These are phyloP conservation scores for Auxenochlorella pyrenoidosa DNA, from an alignment of 139 green algal genomes.

Conservation along the genomic window DNA sequence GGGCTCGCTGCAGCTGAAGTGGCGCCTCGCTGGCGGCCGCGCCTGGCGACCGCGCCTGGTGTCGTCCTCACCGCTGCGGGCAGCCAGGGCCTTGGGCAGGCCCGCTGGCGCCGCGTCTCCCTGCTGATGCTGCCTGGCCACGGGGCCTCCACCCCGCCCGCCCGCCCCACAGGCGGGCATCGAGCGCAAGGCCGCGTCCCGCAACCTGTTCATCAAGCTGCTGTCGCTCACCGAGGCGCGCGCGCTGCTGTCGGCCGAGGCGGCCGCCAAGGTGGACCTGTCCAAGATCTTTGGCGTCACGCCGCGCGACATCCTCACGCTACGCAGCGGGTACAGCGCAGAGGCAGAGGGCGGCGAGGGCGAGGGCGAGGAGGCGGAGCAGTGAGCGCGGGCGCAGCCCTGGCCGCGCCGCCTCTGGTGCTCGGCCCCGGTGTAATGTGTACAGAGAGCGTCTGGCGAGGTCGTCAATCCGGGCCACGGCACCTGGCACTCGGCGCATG, in stretches of 20 bases:
- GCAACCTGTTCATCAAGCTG: conserved; percentile 93
- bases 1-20: background rate
- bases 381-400: background rate
- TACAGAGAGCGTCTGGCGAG: too few relatives aligned
- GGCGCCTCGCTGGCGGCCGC: too few relatives aligned
- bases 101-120: too few relatives aligned
- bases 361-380: conserved; percentile 10
- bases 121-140: background rate
- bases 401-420: too few relatives aligned
- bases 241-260: conserved; percentile 67
- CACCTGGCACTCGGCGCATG: too few relatives aligned
- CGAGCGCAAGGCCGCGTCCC: conserved; percentile 86
- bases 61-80: too few relatives aligned
- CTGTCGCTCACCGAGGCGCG: conserved; percentile 89
- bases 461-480: too few relatives aligned
- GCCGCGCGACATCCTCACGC: conserved; percentile 38
- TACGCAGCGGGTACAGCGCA: conserved; percentile 20
- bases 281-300: conserved; percentile 88
- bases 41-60: too few relatives aligned
- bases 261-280: conserved; percentile 62
- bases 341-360: conserved; percentile 12
- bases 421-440: background rate
- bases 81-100: too few relatives aligned
- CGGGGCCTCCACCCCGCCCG: too few relatives aligned
- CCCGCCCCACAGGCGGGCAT: conserved; percentile 44